These are phyloP conservation scores for Cordyceps farinosa DNA, from an alignment of 2,329 filamentous ascomycete genomes.

Conservation along the genomic window DNA sequence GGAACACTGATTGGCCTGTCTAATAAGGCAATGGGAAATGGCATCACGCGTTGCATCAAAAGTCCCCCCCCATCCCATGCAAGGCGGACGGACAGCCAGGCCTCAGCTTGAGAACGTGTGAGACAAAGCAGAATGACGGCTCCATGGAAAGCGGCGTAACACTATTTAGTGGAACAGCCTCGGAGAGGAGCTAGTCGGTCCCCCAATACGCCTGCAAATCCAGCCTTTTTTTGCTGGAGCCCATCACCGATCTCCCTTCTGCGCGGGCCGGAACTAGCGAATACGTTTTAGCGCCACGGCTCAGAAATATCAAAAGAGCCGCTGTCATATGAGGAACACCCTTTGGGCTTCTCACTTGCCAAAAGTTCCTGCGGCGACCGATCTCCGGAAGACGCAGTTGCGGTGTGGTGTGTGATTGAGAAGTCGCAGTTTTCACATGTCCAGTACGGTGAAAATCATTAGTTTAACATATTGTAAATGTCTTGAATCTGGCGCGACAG, in stretches of 20 bases:
- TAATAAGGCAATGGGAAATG: not conserved
- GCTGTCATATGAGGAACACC: not conserved
- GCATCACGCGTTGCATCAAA: not conserved
- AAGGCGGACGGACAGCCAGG: too few species aligned
- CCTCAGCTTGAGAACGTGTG: too few species aligned
- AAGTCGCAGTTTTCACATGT: not conserved
- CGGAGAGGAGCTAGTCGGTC: not conserved
- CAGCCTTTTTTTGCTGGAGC: constrained; percentile 10
- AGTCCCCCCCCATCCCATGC: not conserved
- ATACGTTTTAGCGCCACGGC: not conserved
- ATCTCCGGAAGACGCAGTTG: too few species aligned
- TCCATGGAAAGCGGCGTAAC: not conserved
- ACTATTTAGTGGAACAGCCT: not conserved
- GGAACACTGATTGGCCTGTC: too few species aligned
- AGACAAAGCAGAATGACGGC: too few species aligned
- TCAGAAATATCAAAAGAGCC: not conserved
- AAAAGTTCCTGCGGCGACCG: not conserved
- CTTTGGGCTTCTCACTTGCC: not conserved
- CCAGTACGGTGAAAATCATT: not conserved
- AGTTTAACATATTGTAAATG: too few species aligned
- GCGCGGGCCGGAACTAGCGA: not conserved
- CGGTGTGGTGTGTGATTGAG: not conserved
- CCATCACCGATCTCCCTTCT: not conserved
- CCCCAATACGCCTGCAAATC: constrained; percentile 6
- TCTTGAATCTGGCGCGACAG: too few species aligned